A percentile compares a stretch with the other conserved stretches of the same genome.
These are phyloP conservation scores for Chlorociboria aeruginascens DNA, from an alignment of 495 filamentous ascomycete genomes.

Conservation along the genomic window DNA sequence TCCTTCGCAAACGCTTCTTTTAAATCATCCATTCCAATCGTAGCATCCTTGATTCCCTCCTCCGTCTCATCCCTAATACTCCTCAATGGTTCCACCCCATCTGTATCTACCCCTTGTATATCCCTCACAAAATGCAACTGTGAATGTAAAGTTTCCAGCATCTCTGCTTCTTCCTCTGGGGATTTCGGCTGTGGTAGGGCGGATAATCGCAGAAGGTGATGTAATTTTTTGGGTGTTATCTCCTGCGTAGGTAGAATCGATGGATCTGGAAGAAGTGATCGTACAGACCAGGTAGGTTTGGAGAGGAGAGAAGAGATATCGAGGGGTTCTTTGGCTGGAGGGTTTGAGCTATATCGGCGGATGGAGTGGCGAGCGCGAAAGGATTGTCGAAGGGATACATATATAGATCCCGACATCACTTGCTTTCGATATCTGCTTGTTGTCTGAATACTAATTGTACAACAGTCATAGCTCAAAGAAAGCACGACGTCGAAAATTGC, in stretches of 20 bases:
- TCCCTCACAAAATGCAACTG: slow-evolving; percentile 84
- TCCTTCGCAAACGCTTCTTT: slow-evolving; percentile 28
- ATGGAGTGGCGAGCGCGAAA: background rate
- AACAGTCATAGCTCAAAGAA: background rate
- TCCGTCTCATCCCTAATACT: slow-evolving; percentile 74
- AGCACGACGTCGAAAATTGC: background rate
- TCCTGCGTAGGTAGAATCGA: slow-evolving; percentile 22
- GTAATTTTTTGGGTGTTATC: slow-evolving; percentile 40
- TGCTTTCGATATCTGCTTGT: background rate
- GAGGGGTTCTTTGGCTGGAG: background rate
- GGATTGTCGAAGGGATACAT: slow-evolving; percentile 1
- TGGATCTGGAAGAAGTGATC: slow-evolving; percentile 48
- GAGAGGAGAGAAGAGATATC: slow-evolving; percentile 49
- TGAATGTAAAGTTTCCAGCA: slow-evolving; percentile 62
- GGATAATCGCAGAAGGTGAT: slow-evolving; percentile 82
- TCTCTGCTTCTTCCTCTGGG: slow-evolving; percentile 42
- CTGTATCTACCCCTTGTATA: slow-evolving; percentile 70
- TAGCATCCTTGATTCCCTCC: slow-evolving; percentile 27
- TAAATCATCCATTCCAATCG: slow-evolving; percentile 29
- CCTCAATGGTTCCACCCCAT: slow-evolving; percentile 55
- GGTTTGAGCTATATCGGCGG: slow-evolving; percentile 1
- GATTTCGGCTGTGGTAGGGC: slow-evolving; percentile 65
- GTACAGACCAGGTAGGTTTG: slow-evolving; percentile 75
- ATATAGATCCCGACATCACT: slow-evolving; percentile 6
- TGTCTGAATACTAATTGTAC: background rate